Evolutionary conservation across 768 basidiomycete species (phyloP).

Genomic region (Tulasnella sp.): DNA sequence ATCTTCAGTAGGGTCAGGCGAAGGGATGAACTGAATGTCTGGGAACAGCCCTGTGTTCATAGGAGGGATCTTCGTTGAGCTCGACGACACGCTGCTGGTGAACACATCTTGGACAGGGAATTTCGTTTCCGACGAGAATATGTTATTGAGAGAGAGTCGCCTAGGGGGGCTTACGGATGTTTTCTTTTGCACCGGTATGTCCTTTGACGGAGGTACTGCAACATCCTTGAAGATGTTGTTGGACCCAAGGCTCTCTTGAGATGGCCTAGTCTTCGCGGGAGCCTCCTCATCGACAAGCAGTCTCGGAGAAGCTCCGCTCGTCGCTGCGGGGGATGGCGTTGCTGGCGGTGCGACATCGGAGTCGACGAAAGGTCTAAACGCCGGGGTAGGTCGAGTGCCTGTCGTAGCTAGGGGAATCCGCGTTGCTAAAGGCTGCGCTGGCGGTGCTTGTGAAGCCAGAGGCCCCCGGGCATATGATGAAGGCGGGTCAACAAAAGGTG

Average conservation of each 20-base stretch:
- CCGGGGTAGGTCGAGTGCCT: background rate
- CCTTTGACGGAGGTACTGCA: background rate
- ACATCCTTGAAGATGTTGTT: conserved; percentile 9
- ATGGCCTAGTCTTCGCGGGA: background rate
- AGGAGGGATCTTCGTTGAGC: background rate
- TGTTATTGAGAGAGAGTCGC: conserved; percentile 4
- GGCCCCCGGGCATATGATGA: background rate
- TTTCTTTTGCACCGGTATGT: background rate
- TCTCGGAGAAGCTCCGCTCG: background rate
- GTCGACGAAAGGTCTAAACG: conserved; percentile 12
- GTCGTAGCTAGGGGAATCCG: background rate
- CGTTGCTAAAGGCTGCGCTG: conserved; percentile 16
- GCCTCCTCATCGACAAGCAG: background rate
- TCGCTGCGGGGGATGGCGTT: conserved; percentile 3
- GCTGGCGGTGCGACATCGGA: background rate
- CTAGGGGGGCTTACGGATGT: background rate
- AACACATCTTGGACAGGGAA: background rate
- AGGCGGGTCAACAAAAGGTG: background rate
- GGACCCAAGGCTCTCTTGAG: background rate
- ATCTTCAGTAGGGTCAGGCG: conserved; percentile 9
- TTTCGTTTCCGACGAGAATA: background rate
- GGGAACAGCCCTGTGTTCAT: background rate
- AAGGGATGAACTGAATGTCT: conserved; percentile 11
- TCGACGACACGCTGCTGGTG: background rate
- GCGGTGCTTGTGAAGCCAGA: background rate